Conservation (phyloP, 768 basidiomycete species). For the Filobasidium wieringae region DNA sequence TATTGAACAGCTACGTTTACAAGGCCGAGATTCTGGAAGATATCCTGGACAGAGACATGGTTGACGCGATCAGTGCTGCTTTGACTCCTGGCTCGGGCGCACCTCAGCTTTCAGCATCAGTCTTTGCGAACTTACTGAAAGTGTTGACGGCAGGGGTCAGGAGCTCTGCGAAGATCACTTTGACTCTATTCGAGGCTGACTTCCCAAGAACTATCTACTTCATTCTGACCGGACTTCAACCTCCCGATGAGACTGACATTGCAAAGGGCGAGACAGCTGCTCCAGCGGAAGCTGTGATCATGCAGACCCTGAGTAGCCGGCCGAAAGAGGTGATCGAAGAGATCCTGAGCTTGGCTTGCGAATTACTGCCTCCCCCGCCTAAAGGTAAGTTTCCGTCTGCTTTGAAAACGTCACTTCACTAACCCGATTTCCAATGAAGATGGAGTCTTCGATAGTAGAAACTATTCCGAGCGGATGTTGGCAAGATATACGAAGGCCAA, state of each 20-base stretch:
- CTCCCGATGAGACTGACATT: conserved; percentile 69
- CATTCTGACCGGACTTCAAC: conserved; percentile 85
- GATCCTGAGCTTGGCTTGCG: conserved; percentile 72
- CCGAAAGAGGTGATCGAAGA: conserved; percentile 98
- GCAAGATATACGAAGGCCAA: conserved; percentile 65
- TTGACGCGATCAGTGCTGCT: conserved; percentile 71
- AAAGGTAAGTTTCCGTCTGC: conserved; percentile 48
- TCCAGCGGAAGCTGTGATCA: conserved; percentile 44
- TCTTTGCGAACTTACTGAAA: conserved; percentile 75
- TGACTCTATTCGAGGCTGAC: conserved; percentile 78
- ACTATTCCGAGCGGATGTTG: conserved; percentile 76
- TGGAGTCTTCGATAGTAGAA: conserved; percentile 87
- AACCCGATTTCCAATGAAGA: conserved; percentile 45
- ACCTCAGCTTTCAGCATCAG: conserved; percentile 69
- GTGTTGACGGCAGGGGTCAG: conserved; percentile 78
- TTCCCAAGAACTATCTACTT: conserved; percentile 87
- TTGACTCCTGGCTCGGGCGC: conserved; percentile 70
- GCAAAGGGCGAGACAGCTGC: conserved; percentile 37
- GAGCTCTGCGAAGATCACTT: conserved; percentile 73
- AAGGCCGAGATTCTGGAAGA: conserved; percentile 75
- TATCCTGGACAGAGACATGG: conserved; percentile 61
- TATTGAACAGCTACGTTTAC: conserved; percentile 81
- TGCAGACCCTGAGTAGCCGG: conserved; percentile 91
- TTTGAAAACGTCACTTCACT: background rate
- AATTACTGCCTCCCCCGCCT: conserved; percentile 82